These are phyloP conservation scores for Dianthus caryophyllus DNA, from an alignment of 148 eudicot genomes.

Conservation along the genomic window DNA sequence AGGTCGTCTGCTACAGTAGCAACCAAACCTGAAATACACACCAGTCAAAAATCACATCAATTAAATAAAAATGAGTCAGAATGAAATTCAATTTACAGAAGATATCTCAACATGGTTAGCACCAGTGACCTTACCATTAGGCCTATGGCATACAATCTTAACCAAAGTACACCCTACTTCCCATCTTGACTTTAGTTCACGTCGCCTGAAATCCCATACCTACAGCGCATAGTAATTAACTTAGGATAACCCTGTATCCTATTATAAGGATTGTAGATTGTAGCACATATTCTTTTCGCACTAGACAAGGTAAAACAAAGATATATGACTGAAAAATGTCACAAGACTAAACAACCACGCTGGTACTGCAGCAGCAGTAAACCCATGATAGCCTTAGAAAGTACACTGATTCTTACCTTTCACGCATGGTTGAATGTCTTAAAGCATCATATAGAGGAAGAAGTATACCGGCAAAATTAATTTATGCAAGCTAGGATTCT, in stretches of 20 bases:
- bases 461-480: not conserved
- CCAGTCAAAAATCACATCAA: not conserved
- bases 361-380: not conserved
- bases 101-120: not conserved
- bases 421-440: not conserved
- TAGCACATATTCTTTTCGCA: not conserved
- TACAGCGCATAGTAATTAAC: conserved; percentile 21
- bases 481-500: not conserved
- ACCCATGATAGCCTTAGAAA: not conserved
- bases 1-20: conserved; percentile 90
- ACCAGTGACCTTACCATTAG: conserved; percentile 48
- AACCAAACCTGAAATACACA: conserved; percentile 52
- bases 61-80: not conserved
- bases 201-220: conserved; percentile 93
- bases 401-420: not conserved
- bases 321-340: not conserved
- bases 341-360: not conserved
- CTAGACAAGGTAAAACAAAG: not conserved
- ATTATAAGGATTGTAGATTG: not conserved
- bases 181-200: conserved; percentile 64
- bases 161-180: conserved; percentile 70
- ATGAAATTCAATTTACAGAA: not conserved
- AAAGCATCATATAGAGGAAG: not conserved
- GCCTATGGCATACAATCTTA: conserved; percentile 73
- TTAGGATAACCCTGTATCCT: not conserved